phyloP scores from a whole-genome alignment of 768 basidiomycete genomes.

The Termitomyces sp. region DNA sequence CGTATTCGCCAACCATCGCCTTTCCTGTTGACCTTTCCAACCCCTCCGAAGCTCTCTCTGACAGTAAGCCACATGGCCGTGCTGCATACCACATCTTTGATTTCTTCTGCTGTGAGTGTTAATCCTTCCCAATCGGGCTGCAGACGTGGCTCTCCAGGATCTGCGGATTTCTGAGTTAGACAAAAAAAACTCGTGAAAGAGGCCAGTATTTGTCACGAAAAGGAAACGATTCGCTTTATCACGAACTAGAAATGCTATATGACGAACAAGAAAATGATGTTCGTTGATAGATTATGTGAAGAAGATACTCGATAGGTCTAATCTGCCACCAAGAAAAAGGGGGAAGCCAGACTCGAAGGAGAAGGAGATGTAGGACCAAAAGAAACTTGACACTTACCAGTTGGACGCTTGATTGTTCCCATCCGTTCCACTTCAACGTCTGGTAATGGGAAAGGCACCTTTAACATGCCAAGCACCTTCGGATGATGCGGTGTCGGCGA shows the following conservation, averaged over 20 bases:
- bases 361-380: not conserved
- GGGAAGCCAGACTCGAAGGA: not conserved
- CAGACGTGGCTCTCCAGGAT: not conserved
- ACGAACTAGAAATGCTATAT: not conserved
- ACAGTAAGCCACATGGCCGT: slow-evolving; percentile 91
- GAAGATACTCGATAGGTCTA: not conserved
- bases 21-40: slow-evolving; percentile 74
- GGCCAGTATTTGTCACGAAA: not conserved
- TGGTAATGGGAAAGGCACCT: slow-evolving; percentile 85
- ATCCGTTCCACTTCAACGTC: slow-evolving; percentile 71
- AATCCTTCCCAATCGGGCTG: slow-evolving; percentile 34
- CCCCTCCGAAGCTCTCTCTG: slow-evolving; percentile 87
- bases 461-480: slow-evolving; percentile 87
- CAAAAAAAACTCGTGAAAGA: not conserved
- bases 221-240: not conserved
- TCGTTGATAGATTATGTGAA: not conserved
- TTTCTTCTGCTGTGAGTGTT: slow-evolving; percentile 80
- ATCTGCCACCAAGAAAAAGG: not conserved
- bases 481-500: slow-evolving; percentile 95
- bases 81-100: slow-evolving; percentile 87
- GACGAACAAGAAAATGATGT: not conserved
- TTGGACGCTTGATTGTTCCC: slow-evolving; percentile 44
- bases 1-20: slow-evolving; percentile 78
- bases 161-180: not conserved
- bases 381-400: slow-evolving; percentile 27